Conservation (phyloP, 331 rosid genomes). For the Pyracantha coccinea region DNA sequence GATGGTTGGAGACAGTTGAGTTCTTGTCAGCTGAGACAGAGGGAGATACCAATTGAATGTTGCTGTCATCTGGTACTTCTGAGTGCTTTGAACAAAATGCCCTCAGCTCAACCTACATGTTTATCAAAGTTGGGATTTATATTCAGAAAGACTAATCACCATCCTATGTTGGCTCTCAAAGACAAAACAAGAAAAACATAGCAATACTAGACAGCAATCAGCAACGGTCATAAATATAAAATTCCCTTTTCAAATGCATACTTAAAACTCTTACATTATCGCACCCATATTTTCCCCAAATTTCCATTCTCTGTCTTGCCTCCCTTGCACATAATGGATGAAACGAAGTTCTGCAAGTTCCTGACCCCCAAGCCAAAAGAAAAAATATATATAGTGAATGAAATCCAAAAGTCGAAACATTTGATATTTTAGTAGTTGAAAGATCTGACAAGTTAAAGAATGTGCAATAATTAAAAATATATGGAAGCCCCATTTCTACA, state of each 20-base stretch:
- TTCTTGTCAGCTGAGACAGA: slow-evolving; percentile 37
- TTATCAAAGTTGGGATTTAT: background rate
- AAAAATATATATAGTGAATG: background rate
- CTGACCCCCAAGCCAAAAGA: slow-evolving; percentile 29
- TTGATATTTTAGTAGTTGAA: background rate
- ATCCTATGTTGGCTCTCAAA: background rate
- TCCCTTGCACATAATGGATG: slow-evolving; percentile 98
- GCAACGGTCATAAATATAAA: background rate
- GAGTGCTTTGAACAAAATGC: slow-evolving; percentile 93
- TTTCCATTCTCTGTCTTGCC: slow-evolving; percentile 80
- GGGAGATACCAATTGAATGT: slow-evolving; percentile 27
- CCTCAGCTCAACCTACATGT: slow-evolving; percentile 75
- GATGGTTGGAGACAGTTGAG: slow-evolving; percentile 32
- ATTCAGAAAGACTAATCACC: background rate
- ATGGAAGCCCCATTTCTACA: background rate
- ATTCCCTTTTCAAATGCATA: slow-evolving; percentile 1
- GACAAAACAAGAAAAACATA: too few species aligned
- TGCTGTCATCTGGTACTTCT: slow-evolving; percentile 28
- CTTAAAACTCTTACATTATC: slow-evolving; percentile 54
- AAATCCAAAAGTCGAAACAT: background rate
- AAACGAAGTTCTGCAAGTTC: slow-evolving; percentile 79
- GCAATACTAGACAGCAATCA: background rate
- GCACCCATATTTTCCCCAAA: slow-evolving; percentile 77
- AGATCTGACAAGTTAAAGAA: background rate
- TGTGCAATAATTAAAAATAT: background rate